These are phyloP conservation scores for Pisolithus orientalis DNA, from an alignment of 768 basidiomycete genomes.

Conservation along the genomic window DNA sequence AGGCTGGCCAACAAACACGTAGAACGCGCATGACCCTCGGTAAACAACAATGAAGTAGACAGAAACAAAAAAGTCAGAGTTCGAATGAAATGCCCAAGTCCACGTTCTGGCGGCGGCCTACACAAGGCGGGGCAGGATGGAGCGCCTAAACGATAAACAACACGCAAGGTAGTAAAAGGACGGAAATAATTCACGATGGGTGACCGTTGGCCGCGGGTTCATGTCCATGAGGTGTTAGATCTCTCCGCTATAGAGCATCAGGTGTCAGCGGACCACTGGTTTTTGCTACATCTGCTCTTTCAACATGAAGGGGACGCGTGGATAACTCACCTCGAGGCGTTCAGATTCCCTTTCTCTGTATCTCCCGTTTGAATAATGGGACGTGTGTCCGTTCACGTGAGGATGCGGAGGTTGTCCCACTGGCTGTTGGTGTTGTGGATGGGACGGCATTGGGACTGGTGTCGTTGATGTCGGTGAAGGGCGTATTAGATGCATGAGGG, in stretches of 20 bases:
- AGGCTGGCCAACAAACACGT: too few species aligned
- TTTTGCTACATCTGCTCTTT: background rate
- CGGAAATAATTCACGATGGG: constrained; percentile 5
- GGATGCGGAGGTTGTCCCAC: background rate
- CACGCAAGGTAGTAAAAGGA: background rate
- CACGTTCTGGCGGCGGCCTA: background rate
- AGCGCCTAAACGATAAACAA: background rate
- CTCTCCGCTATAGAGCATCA: constrained; percentile 12
- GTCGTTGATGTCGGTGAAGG: constrained; percentile 21
- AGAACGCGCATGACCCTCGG: too few species aligned
- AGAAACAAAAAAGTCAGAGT: background rate
- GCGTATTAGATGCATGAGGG: constrained; percentile 24
- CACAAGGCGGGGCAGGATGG: background rate
- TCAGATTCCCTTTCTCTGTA: constrained; percentile 23
- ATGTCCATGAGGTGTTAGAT: constrained; percentile 13
- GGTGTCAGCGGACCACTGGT: constrained; percentile 6
- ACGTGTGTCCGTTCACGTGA: constrained; percentile 20
- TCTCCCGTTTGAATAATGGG: constrained; percentile 23
- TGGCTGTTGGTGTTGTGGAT: constrained; percentile 8
- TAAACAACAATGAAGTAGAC: too few species aligned
- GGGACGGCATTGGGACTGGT: constrained; percentile 11
- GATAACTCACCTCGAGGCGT: constrained; percentile 10
- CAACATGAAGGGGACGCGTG: background rate
- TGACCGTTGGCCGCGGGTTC: constrained; percentile 21
- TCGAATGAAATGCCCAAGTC: too few species aligned